Evolutionary conservation across 441 rosid species (phyloP).

Genomic region (Codiaeum variegatum): DNA sequence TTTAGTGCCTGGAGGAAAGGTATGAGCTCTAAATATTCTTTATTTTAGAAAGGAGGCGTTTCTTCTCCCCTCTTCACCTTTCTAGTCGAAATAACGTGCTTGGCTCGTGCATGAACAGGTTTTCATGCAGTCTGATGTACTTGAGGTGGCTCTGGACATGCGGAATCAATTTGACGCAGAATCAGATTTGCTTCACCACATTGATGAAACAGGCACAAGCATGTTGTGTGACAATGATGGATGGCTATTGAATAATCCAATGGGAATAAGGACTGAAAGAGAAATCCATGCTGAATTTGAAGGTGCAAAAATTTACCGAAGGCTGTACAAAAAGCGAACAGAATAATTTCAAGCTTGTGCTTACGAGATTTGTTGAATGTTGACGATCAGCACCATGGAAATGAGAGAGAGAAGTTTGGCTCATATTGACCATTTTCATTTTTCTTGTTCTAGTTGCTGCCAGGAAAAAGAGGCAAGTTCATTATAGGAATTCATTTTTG

Average conservation of each 20-base stretch:
- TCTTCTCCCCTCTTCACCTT: not conserved
- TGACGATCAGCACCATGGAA: not conserved
- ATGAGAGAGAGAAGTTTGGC: not conserved
- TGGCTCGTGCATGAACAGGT: conserved; percentile 40
- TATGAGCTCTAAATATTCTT: conserved; percentile 22
- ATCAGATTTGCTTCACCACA: conserved; percentile 37
- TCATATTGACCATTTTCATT: not conserved
- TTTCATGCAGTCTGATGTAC: conserved; percentile 82
- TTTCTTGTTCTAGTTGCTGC: not conserved
- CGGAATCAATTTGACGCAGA: conserved; percentile 66
- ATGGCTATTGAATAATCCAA: conserved; percentile 71
- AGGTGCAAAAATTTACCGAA: conserved; percentile 74
- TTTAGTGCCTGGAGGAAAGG: conserved; percentile 73
- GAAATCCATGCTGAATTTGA: conserved; percentile 85
- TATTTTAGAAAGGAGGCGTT: not conserved
- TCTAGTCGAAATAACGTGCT: not conserved
- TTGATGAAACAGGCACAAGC: conserved; percentile 34
- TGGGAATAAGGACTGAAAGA: conserved; percentile 85
- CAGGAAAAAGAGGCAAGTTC: not conserved
- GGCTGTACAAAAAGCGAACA: conserved; percentile 56
- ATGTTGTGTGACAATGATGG: conserved; percentile 48
- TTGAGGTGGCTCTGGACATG: conserved; percentile 81
- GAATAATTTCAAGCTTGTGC: not conserved
- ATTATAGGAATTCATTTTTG: no score
- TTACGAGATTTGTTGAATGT: not conserved